Evolutionary conservation across 2,329 filamentous ascomycete species (phyloP).

Genomic region (Arthrobotrys sphaeroides): DNA sequence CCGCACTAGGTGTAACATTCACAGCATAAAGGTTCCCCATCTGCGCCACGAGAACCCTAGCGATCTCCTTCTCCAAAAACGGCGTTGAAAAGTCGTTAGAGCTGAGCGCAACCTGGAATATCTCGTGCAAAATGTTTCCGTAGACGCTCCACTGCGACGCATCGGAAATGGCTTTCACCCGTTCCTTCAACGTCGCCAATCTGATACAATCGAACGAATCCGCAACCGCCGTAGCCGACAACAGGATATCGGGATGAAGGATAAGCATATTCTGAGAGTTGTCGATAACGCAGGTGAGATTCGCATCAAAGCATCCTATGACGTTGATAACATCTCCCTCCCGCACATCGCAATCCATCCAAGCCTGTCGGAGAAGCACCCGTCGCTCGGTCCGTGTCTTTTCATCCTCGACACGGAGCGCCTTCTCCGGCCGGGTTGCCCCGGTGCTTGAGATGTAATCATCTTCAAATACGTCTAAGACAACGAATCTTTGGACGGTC

Average conservation of each 20-base stretch:
- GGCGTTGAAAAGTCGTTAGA: conserved; percentile 79
- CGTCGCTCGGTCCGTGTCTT: conserved; percentile 72
- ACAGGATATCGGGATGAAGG: conserved; percentile 91
- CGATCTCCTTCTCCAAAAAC: conserved; percentile 74
- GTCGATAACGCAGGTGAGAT: conserved; percentile 81
- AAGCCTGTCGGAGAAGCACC: conserved; percentile 82
- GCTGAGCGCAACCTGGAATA: conserved; percentile 90
- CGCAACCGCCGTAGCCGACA: conserved; percentile 94
- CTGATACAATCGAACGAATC: conserved; percentile 93
- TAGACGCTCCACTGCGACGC: conserved; percentile 84
- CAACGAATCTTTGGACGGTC: conserved; percentile 57
- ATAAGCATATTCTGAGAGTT: conserved; percentile 86
- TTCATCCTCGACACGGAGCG: conserved; percentile 84
- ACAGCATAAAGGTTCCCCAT: conserved; percentile 91
- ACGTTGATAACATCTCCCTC: conserved; percentile 83
- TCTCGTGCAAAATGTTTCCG: conserved; percentile 90
- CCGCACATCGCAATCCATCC: conserved; percentile 81
- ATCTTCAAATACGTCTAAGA: conserved; percentile 55
- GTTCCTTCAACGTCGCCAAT: conserved; percentile 90
- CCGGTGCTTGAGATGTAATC: conserved; percentile 45
- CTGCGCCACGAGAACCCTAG: conserved; percentile 76
- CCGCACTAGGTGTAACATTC: conserved; percentile 75
- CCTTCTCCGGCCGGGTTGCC: conserved; percentile 65
- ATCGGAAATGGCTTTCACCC: conserved; percentile 88
- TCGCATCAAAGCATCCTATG: conserved; percentile 76